Evolutionary conservation across 139 green algal species (phyloP).

Genomic region (Yamagishiella unicocca): DNA sequence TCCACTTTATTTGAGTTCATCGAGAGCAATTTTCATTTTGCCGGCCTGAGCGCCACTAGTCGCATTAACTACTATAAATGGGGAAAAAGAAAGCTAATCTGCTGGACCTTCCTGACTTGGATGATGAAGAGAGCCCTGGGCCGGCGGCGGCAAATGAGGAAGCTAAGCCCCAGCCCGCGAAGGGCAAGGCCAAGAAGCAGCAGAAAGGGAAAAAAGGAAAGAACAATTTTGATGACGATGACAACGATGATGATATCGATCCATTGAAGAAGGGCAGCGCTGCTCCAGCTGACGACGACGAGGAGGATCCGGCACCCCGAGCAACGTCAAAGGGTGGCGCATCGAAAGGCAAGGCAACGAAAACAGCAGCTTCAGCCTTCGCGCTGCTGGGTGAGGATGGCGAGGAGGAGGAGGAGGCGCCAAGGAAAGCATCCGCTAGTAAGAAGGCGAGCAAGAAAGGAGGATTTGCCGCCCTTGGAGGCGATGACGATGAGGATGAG

Average conservation of each 20-base stretch:
- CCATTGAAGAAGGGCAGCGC: slow-evolving; percentile 9
- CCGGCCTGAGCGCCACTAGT: neutral
- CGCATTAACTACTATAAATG: slow-evolving; percentile 31
- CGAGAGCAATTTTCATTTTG: no score
- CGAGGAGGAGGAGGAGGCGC: slow-evolving; percentile 41
- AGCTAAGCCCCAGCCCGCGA: slow-evolving; percentile 26
- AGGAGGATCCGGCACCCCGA: slow-evolving; percentile 51
- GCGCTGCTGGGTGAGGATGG: slow-evolving; percentile 66
- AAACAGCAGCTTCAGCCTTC: slow-evolving; percentile 59
- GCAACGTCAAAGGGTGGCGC: slow-evolving; percentile 66
- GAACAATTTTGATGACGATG: slow-evolving; percentile 51
- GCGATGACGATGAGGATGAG: slow-evolving; percentile 48
- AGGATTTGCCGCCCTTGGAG: slow-evolving; percentile 59
- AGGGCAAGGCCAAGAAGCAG: slow-evolving; percentile 70
- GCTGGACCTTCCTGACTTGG: slow-evolving; percentile 39
- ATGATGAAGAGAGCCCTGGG: slow-evolving; percentile 17
- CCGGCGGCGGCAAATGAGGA: slow-evolving; percentile 3
- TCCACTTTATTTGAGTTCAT: neutral
- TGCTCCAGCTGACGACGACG: slow-evolving; percentile 54
- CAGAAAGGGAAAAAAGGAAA: slow-evolving; percentile 80
- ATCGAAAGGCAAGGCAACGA: slow-evolving; percentile 54
- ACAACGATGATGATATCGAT: slow-evolving; percentile 71
- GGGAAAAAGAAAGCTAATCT: slow-evolving; percentile 56
- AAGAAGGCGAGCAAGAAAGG: slow-evolving; percentile 27
- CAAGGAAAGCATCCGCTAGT: slow-evolving; percentile 18